Evolutionary conservation across 768 basidiomycete genomes (phyloP), one percentile per base, ranked within the genome.

Genomic region (Amanita fuliginea): DNA sequence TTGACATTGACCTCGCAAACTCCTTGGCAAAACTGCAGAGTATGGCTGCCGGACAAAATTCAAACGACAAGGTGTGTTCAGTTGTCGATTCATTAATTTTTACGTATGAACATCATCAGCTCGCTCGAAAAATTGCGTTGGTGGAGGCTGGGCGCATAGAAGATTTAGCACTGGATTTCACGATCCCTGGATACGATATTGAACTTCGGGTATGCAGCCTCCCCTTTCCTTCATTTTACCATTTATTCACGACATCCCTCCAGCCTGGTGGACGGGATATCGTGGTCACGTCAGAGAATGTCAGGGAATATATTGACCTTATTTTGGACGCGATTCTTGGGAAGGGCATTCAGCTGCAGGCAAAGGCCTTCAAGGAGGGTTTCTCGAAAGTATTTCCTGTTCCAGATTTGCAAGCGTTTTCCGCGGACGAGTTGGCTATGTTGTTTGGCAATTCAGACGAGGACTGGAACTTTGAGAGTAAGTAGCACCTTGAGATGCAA

Each of bases 311-410:
- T 61, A 77, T 97, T 39, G 64, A 74, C n/a, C 81, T 80, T 50
- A 86, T 98, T 21, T 65, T 98, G 51, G 87, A 98, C 52, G 83
- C 84, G 22, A 89, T 95, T 48, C 75, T 99, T 10, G 87, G 88
- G 1, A 78, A 79, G 46, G 93, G 94, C 2, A 76, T 83, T 16
- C 70, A 75, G 46, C 67, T 77, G 1, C 93, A 96, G 66, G 86
- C 86, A 6, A 81, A 85, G 59, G 91, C 93, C 2, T 97, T 99
- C 80, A 76, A 82, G 55, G 88, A 93, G 54, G 95, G 92, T 1
- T 95, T 95, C 65, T 92, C 90, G 1, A 91, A 93, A 62, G 93
- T 98, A 26, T 98, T 99, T 75, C 89, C 95, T 4, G 81, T 98
- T 41, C 69, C 75, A 22, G 94, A 99, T 59, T 69, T 99, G 26